A percentile compares a stretch with the other conserved stretches of the same genome.
These are phyloP conservation scores for Macaranga tanarius DNA, from an alignment of 441 rosid genomes.

Conservation along the genomic window DNA sequence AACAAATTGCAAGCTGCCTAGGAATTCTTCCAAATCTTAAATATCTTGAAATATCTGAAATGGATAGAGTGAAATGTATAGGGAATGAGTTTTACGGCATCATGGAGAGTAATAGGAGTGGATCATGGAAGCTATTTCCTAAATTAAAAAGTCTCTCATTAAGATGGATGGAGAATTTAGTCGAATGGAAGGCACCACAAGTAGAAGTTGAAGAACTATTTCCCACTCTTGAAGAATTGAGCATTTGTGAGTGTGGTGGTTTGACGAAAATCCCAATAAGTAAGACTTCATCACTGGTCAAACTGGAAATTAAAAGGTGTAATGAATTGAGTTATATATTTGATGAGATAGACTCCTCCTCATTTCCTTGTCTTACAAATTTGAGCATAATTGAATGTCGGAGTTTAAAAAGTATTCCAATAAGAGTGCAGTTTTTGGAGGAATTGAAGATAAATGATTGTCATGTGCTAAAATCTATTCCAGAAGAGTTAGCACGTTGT, in stretches of 20 bases:
- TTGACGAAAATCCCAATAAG: background rate
- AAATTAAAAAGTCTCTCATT: background rate
- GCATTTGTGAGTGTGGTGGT: background rate
- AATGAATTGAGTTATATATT: no score
- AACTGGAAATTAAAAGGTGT: background rate
- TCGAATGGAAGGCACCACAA: background rate
- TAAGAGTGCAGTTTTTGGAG: constrained; percentile 13
- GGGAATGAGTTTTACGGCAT: constrained; percentile 19
- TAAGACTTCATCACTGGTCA: constrained; percentile 10
- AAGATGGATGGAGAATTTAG: no score
- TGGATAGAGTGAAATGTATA: constrained; percentile 14
- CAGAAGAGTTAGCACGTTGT: constrained; percentile 13
- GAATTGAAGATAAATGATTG: constrained; percentile 4
- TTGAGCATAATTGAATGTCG: background rate
- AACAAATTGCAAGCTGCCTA: constrained; percentile 21
- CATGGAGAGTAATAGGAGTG: no score
- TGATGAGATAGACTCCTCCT: no score
- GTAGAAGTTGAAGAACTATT: background rate
- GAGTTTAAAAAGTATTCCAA: background rate
- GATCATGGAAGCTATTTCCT: background rate
- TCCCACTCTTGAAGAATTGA: background rate
- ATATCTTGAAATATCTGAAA: constrained; percentile 3
- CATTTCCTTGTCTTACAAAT: no score
- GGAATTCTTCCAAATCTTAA: constrained; percentile 29
- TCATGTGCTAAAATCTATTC: constrained; percentile 3